Evolutionary conservation across 768 basidiomycete genomes (phyloP), one percentile per base, ranked within the genome.

Genomic region (Boletus rubropictus): DNA sequence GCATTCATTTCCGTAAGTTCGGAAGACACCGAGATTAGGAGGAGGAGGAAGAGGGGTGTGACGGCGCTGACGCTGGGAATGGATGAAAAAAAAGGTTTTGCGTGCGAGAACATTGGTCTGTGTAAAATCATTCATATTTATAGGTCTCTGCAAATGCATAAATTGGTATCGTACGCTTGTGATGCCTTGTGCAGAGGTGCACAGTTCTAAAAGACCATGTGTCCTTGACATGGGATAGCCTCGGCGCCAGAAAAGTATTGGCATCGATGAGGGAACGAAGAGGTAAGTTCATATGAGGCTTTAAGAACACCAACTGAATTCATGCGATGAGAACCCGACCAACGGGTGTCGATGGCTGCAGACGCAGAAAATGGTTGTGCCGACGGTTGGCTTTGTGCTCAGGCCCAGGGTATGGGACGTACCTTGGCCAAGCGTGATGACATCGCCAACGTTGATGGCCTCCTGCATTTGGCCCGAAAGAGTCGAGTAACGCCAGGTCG

Each of bases 261-360:
- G 20, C 20, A 31, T 41, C 22, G 38, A 41, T 32, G 54, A 36
- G 15, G 29, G 15, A 36, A 31, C 29, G 34, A 24, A 24, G 20
- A 35, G 43, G 39, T 31, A n/a, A 28, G 9, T 38, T 31, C 40
- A 58, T 11, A 58, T 42, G 56, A 54, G 49, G 56, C 49, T 27
- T 28, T 18, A 6, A 45, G 40, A 32, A 34, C 57, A 52, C 53
- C 35, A 24, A 35, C 15, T 20, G 22, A 20, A 15, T 28, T 28
- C 39, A 1, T 10, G 11, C 28, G 49, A 42, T 45, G 40, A 28
- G 28, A 34, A 25, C 35, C 32, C 38, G 12, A 41, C 28, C 29
- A 28, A 3, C 7, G 27, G 24, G 36, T 44, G 22, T 15, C 24
- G 24, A 24, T 24, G 24, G 3, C 24, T 24, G 24, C 24, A 3